Evolutionary conservation across 352 stramenopile species (phyloP).

Genomic region (Labyrinthula sp.): DNA sequence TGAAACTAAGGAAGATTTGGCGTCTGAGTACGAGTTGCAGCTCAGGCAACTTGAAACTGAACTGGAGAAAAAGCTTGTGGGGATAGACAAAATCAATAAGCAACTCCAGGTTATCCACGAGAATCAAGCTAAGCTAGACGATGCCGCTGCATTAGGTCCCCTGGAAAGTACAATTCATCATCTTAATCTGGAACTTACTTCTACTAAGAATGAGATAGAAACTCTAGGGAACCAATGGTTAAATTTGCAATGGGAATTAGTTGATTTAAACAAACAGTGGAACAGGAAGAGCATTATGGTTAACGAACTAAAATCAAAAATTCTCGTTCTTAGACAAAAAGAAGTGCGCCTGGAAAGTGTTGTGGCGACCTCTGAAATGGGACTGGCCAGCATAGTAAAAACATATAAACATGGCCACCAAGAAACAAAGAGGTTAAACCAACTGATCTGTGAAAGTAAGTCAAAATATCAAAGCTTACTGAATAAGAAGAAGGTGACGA

Average conservation of each 20-base stretch:
- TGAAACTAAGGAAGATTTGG: conserved; percentile 55
- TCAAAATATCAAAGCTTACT: conserved; percentile 48
- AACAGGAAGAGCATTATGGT: conserved; percentile 62
- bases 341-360: conserved; percentile 58
- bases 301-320: conserved; percentile 61
- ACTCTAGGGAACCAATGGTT: conserved; percentile 68
- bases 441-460: conserved; percentile 64
- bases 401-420: conserved; percentile 56
- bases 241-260: conserved; percentile 58
- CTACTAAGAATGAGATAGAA: conserved; percentile 43
- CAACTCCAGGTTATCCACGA: conserved; percentile 73
- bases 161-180: conserved; percentile 77
- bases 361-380: conserved; percentile 41
- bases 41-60: conserved; percentile 76
- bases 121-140: conserved; percentile 50
- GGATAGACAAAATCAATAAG: conserved; percentile 68
- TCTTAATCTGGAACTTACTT: conserved; percentile 57
- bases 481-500: conserved; percentile 59
- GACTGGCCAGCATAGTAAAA: conserved; percentile 53
- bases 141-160: conserved; percentile 67
- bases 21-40: conserved; percentile 70
- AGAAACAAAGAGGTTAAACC: conserved; percentile 70
- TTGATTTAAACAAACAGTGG: conserved; percentile 56
- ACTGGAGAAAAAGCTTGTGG: conserved; percentile 82
- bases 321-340: conserved; percentile 65